phyloP scores from a whole-genome alignment of 2,329 filamentous ascomycete genomes.

The Purpureocillium lavendulum region DNA sequence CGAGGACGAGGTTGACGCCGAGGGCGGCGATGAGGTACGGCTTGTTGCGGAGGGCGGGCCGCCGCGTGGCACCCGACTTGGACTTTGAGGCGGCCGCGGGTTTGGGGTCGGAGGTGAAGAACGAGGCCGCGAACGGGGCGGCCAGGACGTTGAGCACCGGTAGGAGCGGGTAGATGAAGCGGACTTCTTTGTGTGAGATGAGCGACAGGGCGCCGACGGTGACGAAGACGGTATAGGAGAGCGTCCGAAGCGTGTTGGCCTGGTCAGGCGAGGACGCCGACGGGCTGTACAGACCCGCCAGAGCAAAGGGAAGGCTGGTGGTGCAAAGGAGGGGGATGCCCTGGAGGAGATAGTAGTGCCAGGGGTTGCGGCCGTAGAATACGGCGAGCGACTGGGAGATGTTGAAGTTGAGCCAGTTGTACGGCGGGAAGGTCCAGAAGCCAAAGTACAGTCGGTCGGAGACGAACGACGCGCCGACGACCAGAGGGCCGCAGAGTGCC shows the following conservation, averaged over 20 bases:
- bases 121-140: constrained; percentile 55
- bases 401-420: constrained; percentile 87
- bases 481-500: constrained; percentile 51
- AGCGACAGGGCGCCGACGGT: constrained; percentile 60
- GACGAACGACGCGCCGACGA: constrained; percentile 54
- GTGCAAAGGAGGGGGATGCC: constrained; percentile 82
- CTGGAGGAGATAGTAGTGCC: constrained; percentile 90
- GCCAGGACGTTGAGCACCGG: constrained; percentile 78
- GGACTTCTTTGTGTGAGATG: constrained; percentile 92
- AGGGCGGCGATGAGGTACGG: constrained; percentile 50
- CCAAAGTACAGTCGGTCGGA: constrained; percentile 76
- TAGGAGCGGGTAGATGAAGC: constrained; percentile 90
- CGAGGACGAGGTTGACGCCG: constrained; percentile 59
- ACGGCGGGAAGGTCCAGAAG: constrained; percentile 79
- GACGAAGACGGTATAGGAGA: constrained; percentile 50
- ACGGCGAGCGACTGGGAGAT: constrained; percentile 77
- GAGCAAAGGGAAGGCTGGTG: constrained; percentile 69
- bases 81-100: constrained; percentile 16
- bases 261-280: constrained; percentile 23
- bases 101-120: constrained; percentile 43
- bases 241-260: constrained; percentile 24
- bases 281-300: constrained; percentile 53
- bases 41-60: constrained; percentile 38
- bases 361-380: constrained; percentile 85
- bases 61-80: constrained; percentile 9